Evolutionary conservation across 148 eudicot genomes (phyloP).

Genomic region (Rhododendron ferrugineum): DNA sequence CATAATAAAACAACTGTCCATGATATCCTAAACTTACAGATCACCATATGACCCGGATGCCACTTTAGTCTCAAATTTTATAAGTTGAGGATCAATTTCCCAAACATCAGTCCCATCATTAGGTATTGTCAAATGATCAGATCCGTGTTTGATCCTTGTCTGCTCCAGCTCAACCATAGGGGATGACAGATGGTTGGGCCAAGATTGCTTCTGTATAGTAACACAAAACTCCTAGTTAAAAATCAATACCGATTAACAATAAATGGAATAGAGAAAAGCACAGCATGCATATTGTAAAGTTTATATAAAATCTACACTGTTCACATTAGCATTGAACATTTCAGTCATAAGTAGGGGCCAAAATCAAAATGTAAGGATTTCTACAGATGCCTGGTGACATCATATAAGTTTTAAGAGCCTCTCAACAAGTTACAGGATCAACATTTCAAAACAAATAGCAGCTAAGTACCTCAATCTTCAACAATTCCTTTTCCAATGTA

Average conservation of each 20-base stretch:
- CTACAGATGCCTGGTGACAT: neutral
- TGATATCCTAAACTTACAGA: conserved; percentile 56
- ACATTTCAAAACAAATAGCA: neutral
- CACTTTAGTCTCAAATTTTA: conserved; percentile 76
- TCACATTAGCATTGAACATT: neutral
- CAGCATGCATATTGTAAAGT: neutral
- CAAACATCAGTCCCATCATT: conserved; percentile 93
- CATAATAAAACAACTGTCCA: neutral
- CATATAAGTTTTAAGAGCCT: neutral
- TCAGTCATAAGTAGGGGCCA: neutral
- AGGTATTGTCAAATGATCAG: conserved; percentile 72
- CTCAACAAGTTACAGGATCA: neutral
- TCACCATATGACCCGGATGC: conserved; percentile 99
- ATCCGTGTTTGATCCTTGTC: conserved; percentile 33
- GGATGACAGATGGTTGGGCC: conserved; percentile 57
- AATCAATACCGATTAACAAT: neutral
- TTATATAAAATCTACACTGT: neutral
- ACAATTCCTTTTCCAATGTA: conserved; percentile 59
- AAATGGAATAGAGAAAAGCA: conserved; percentile 3
- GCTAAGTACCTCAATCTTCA: conserved; percentile 68
- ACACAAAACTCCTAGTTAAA: conserved; percentile 7
- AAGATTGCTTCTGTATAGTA: conserved; percentile 60
- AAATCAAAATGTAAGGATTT: neutral
- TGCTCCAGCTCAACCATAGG: conserved; percentile 43
- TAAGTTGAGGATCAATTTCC: conserved; percentile 84